A percentile compares a stretch with the other conserved stretches of the same genome.
phyloP scores from a whole-genome alignment of 441 rosid species.

The Euphorbia celastroides region DNA sequence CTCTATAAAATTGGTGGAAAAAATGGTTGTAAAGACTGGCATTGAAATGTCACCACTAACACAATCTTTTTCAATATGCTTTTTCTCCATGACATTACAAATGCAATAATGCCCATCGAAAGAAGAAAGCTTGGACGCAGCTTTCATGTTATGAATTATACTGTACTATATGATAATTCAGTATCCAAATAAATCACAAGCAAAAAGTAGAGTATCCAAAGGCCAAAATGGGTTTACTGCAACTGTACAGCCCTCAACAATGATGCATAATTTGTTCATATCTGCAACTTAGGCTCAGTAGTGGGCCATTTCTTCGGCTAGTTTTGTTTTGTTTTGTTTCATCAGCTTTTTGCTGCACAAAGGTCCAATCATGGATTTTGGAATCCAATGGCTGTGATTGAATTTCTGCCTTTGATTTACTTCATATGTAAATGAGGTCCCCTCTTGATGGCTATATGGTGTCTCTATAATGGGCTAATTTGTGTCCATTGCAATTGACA shows the following conservation, averaged over 20 bases:
- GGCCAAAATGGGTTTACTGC: constrained; percentile 9
- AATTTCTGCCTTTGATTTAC: neutral
- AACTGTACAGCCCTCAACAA: neutral
- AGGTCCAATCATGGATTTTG: constrained; percentile 25
- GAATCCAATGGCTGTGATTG: constrained; percentile 17
- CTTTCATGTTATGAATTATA: neutral
- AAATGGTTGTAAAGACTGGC: neutral
- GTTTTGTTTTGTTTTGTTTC: neutral
- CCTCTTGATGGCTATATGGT: neutral
- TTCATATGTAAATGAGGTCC: neutral
- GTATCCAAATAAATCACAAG: neutral
- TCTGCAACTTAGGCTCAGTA: neutral
- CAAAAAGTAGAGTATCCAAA: constrained; percentile 4
- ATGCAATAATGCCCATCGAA: neutral
- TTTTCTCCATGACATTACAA: neutral
- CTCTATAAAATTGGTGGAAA: no score
- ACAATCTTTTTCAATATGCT: neutral
- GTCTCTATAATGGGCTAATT: constrained; percentile 6
- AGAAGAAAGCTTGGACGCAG: neutral
- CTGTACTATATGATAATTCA: neutral
- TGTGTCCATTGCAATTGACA: neutral
- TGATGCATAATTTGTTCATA: neutral
- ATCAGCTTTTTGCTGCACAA: constrained; percentile 23
- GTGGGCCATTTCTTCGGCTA: neutral
- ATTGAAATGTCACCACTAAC: neutral